phyloP scores from a whole-genome alignment of 768 basidiomycete genomes.

The Macrolepiota albuminosa region DNA sequence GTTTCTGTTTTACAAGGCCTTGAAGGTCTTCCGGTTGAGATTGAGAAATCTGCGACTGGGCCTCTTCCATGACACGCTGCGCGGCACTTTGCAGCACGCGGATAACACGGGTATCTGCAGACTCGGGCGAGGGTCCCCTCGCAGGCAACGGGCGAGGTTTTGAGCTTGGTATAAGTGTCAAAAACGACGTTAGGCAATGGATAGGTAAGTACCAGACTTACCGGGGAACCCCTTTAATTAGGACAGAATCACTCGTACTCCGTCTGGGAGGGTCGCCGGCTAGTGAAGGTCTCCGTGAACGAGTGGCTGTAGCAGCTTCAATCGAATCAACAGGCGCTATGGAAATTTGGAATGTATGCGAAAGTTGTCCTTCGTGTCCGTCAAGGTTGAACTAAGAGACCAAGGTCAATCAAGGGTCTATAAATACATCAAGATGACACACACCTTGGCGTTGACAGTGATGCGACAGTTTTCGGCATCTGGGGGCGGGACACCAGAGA shows the following conservation, averaged over 20 bases:
- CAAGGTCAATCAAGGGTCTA: neutral
- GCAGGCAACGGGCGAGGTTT: slow-evolving; percentile 25
- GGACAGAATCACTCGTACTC: slow-evolving; percentile 43
- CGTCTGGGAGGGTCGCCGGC: slow-evolving; percentile 38
- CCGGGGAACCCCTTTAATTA: slow-evolving; percentile 39
- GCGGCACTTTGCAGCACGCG: slow-evolving; percentile 74
- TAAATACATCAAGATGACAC: slow-evolving; percentile 15
- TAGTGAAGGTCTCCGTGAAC: slow-evolving; percentile 39
- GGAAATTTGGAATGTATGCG: slow-evolving; percentile 63
- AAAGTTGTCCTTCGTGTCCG: slow-evolving; percentile 64
- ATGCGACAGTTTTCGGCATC: slow-evolving; percentile 76
- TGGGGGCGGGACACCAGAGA: slow-evolving; percentile 75
- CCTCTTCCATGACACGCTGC: slow-evolving; percentile 72
- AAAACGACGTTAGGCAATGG: slow-evolving; percentile 1
- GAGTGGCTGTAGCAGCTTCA: slow-evolving; percentile 35
- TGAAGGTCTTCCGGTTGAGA: slow-evolving; percentile 50
- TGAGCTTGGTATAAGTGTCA: slow-evolving; percentile 13
- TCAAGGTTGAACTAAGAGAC: slow-evolving; percentile 62
- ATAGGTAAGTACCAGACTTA: slow-evolving; percentile 13
- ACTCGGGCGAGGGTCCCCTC: slow-evolving; percentile 18
- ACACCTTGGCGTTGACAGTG: slow-evolving; percentile 70
- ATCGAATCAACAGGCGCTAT: slow-evolving; percentile 59
- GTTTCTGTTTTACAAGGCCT: slow-evolving; percentile 75
- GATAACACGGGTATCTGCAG: slow-evolving; percentile 67
- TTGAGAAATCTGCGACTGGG: slow-evolving; percentile 58